These are phyloP conservation scores for Colletotrichum higginsianum DNA, from an alignment of 2,329 filamentous ascomycete species.

Conservation along the genomic window DNA sequence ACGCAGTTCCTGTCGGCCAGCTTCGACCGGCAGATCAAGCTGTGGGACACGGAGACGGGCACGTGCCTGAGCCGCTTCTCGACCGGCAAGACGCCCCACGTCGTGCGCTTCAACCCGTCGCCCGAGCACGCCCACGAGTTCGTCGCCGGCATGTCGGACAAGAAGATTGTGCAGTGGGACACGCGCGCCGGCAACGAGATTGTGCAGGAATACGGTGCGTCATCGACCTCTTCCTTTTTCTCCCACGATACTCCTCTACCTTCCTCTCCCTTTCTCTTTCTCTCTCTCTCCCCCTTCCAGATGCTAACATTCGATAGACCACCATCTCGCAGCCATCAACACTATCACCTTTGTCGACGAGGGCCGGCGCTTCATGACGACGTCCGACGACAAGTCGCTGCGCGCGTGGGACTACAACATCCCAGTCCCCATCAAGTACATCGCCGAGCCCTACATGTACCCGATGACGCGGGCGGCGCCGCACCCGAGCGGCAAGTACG, in stretches of 20 bases:
- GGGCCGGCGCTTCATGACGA: constrained; percentile 96
- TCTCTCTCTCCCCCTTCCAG: too few relatives aligned
- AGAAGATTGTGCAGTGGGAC: constrained; percentile 99
- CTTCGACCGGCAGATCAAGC: constrained; percentile 95
- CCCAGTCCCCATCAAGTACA: constrained; percentile 98
- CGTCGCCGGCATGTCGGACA: constrained; percentile 96
- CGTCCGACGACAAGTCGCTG: constrained; percentile 95
- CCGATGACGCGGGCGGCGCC: constrained; percentile 88
- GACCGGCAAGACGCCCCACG: constrained; percentile 95
- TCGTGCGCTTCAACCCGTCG: constrained; percentile 92
- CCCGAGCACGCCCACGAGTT: constrained; percentile 87
- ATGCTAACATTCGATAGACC: constrained; percentile 67
- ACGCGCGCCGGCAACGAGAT: constrained; percentile 82
- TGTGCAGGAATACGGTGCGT: constrained; percentile 84
- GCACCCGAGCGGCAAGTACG: constrained; percentile 93
- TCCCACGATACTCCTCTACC: background rate
- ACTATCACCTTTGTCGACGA: constrained; percentile 97
- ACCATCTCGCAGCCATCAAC: constrained; percentile 97
- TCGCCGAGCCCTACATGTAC: constrained; percentile 98
- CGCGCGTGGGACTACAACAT: constrained; percentile 99
- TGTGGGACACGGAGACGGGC: constrained; percentile 98
- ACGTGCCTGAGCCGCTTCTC: constrained; percentile 90
- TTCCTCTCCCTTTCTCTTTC: too few relatives aligned
- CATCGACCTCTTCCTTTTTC: too few relatives aligned
- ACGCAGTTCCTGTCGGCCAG: constrained; percentile 91